phyloP scores from a whole-genome alignment of 148 eudicot genomes.

The Nepenthes gracilis region DNA sequence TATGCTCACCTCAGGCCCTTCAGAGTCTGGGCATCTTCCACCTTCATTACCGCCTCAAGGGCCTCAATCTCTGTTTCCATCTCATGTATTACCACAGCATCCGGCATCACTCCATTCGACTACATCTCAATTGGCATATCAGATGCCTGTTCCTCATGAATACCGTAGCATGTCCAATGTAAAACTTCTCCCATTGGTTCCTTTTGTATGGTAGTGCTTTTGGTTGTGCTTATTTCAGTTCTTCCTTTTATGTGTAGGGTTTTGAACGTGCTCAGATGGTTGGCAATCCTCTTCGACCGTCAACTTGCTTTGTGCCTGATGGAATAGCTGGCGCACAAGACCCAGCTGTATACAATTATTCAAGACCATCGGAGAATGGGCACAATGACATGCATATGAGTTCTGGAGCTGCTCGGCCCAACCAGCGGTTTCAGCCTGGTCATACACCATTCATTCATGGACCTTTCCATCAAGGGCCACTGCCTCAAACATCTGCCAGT shows the following conservation, averaged over 20 bases:
- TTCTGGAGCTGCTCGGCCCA: constrained; percentile 44
- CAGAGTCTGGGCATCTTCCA: constrained; percentile 1
- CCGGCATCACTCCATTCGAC: constrained; percentile 23
- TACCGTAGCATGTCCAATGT: constrained; percentile 26
- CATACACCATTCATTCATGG: constrained; percentile 33
- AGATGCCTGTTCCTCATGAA: constrained; percentile 20
- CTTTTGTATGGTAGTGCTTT: not conserved
- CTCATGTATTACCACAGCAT: constrained; percentile 28
- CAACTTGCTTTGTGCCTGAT: constrained; percentile 36
- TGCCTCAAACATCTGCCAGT: constrained; percentile 28
- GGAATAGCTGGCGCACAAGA: constrained; percentile 41
- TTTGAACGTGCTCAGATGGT: constrained; percentile 31
- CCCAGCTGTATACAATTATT: constrained; percentile 25
- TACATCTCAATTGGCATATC: constrained; percentile 13
- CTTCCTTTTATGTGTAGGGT: constrained; percentile 26
- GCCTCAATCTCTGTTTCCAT: constrained; percentile 10
- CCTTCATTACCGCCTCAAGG: constrained; percentile 16
- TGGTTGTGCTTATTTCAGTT: not conserved
- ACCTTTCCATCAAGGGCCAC: constrained; percentile 35
- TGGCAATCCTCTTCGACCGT: constrained; percentile 37
- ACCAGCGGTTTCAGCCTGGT: constrained; percentile 47
- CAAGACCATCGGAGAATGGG: constrained; percentile 42
- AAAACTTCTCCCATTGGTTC: constrained; percentile 1
- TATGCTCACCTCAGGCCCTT: constrained; percentile 16
- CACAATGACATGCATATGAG: constrained; percentile 27